Base-by-base conservation (phyloP, 2,329 filamentous ascomycete species). In the Orbilia ellipsospora region DNA sequence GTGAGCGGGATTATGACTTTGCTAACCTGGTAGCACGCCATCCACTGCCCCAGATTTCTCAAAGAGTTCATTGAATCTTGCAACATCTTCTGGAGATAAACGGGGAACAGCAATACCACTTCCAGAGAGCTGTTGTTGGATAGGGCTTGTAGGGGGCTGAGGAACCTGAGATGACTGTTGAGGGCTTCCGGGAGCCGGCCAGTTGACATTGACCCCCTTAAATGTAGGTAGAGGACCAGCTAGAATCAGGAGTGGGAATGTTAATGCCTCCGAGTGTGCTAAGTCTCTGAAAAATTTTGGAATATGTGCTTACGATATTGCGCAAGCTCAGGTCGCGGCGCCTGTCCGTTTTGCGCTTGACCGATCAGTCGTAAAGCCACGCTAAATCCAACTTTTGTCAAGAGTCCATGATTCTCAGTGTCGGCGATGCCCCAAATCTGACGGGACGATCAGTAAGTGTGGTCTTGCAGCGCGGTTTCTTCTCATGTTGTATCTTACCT, bases 401-500 rank as follows among this genome's bases (percentile, higher is more conserved):
- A 86, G 79, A 98, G 91, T 62, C 95, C 95, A 78, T 94, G 89
- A 85, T 99, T 99, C 85, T 98, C 94, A 78, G 89, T 93, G 84
- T 99, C 95, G 79, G 95, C 94, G 82, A 99, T 95, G 84, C 98
- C 94, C 95, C 95, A 99, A 87, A 99, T 98, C 92, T 97, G 83
- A 18, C 78, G 23, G 13, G 12, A 36, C 18, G 31, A 48, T 77
- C 31, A 79, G 77, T 42, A 68, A 79, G 77, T 42, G 65, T 65
- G 20, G 16, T 45, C 18, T 45, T 31, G 10, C 20, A 23, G 44
- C 15, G 10, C 8, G 18, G n/a, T 44, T 23, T 36, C n/a, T 40
- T 54, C 31, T 10, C 0, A 23, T 6, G 7, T 4, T 42, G 12
- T 40, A 16, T 44, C 60, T 44, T 84, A 94, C 92, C 88, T 96